phyloP scores from a whole-genome alignment of 2,329 filamentous ascomycete species.

The Cladosporium sp. region DNA sequence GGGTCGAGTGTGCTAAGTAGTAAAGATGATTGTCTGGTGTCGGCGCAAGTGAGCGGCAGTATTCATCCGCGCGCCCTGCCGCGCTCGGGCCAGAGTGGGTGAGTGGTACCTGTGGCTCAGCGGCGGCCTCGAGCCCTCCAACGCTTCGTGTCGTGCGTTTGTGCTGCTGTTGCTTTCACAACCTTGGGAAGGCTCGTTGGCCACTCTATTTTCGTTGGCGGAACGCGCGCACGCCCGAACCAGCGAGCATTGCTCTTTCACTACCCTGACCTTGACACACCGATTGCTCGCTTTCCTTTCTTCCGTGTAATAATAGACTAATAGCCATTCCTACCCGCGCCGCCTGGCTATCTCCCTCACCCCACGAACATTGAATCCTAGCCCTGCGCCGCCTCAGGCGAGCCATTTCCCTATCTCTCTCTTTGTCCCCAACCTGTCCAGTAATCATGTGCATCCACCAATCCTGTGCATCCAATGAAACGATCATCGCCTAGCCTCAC shows the following conservation, averaged over 20 bases:
- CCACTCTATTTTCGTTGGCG: slow-evolving; percentile 6
- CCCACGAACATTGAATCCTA: slow-evolving; percentile 2
- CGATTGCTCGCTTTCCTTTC: not conserved
- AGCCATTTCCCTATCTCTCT: slow-evolving; percentile 2
- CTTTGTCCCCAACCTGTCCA: slow-evolving; percentile 2
- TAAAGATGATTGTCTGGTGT: not conserved
- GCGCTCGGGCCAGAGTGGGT: not conserved
- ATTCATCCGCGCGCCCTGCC: slow-evolving; percentile 4
- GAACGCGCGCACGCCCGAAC: not conserved
- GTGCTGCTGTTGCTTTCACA: not conserved
- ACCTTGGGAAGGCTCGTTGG: slow-evolving; percentile 5
- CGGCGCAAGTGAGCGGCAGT: not conserved
- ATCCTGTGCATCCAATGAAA: too few species aligned
- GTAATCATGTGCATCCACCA: not conserved
- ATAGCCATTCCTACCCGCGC: not conserved
- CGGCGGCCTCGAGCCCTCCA: slow-evolving; percentile 10
- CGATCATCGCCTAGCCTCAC: slow-evolving; percentile 3
- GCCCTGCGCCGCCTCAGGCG: not conserved
- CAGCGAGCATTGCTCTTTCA: not conserved
- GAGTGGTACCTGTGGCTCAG: slow-evolving; percentile 10
- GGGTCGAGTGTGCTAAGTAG: not conserved
- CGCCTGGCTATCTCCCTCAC: not conserved
- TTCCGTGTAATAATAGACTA: not conserved
- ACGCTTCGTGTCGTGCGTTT: not conserved
- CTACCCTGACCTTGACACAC: not conserved